Evolutionary conservation across 768 basidiomycete species (phyloP).

Genomic region (Lentinula detonsa): DNA sequence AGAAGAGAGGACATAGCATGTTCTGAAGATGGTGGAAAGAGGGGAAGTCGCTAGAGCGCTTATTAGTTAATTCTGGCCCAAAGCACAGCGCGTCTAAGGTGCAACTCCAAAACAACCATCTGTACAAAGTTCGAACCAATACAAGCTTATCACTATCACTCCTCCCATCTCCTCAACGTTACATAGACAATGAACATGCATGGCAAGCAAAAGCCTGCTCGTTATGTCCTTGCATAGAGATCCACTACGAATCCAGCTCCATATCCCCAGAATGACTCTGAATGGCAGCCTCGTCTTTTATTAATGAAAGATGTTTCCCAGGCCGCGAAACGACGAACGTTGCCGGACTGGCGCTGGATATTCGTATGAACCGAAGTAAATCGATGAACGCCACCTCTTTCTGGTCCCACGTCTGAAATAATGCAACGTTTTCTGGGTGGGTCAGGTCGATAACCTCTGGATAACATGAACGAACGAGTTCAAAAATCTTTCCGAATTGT

Average conservation of each 20-base stretch:
- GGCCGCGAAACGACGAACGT: conserved; percentile 46
- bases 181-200: too few relatives aligned
- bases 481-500: not conserved
- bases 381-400: conserved; percentile 66
- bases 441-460: conserved; percentile 79
- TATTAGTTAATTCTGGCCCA: too few relatives aligned
- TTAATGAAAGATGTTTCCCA: conserved; percentile 47
- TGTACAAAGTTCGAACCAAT: too few relatives aligned
- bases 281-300: not conserved
- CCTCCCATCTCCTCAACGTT: too few relatives aligned
- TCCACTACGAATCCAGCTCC: not conserved
- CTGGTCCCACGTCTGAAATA: conserved; percentile 78
- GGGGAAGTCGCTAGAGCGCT: too few relatives aligned
- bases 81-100: too few relatives aligned
- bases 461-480: conserved; percentile 1
- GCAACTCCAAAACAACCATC: too few relatives aligned
- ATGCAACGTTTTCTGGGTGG: conserved; percentile 56
- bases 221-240: too few relatives aligned
- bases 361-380: conserved; percentile 69
- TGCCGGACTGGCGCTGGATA: conserved; percentile 51
- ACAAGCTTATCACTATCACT: too few relatives aligned
- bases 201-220: too few relatives aligned
- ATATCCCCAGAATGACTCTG: not conserved
- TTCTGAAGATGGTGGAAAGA: not conserved
- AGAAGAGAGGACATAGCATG: conserved; percentile 43